phyloP scores from a whole-genome alignment of 2,329 filamentous ascomycete genomes.

The Pseudogymnoascus sp. region DNA sequence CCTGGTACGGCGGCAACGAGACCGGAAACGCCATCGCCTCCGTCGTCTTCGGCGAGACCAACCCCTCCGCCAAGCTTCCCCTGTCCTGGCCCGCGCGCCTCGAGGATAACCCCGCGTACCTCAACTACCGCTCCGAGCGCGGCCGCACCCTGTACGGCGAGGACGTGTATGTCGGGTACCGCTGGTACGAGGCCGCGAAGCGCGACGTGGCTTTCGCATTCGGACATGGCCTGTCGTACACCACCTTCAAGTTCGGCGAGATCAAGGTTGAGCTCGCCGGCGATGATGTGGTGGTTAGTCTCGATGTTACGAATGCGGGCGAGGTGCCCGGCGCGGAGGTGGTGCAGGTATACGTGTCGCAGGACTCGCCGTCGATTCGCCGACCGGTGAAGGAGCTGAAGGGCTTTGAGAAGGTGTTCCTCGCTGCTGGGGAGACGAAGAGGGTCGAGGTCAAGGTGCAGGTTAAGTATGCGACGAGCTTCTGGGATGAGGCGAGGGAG shows the following conservation, averaged over 20 bases:
- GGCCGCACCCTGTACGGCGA: slow-evolving; percentile 69
- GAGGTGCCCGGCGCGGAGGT: slow-evolving; percentile 26
- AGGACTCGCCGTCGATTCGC: slow-evolving; percentile 21
- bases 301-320: slow-evolving; percentile 39
- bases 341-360: slow-evolving; percentile 27
- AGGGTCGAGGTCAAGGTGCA: slow-evolving; percentile 27
- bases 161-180: slow-evolving; percentile 73
- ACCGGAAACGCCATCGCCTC: slow-evolving; percentile 74
- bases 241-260: slow-evolving; percentile 51
- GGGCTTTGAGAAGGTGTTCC: slow-evolving; percentile 35
- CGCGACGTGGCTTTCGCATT: slow-evolving; percentile 64
- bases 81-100: slow-evolving; percentile 60
- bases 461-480: slow-evolving; percentile 30
- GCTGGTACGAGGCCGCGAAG: slow-evolving; percentile 64
- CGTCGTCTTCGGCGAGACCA: slow-evolving; percentile 64
- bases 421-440: slow-evolving; percentile 30
- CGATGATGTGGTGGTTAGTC: slow-evolving; percentile 37
- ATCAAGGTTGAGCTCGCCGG: slow-evolving; percentile 37
- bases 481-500: slow-evolving; percentile 34
- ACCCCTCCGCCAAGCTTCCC: slow-evolving; percentile 67
- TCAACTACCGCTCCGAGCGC: slow-evolving; percentile 65
- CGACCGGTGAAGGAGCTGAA: slow-evolving; percentile 37
- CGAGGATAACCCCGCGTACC: slow-evolving; percentile 65
- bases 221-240: slow-evolving; percentile 73
- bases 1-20: slow-evolving; percentile 85